phyloP scores from a whole-genome alignment of 371 early-diverging fungal genomes.

The Mucor ambiguus region DNA sequence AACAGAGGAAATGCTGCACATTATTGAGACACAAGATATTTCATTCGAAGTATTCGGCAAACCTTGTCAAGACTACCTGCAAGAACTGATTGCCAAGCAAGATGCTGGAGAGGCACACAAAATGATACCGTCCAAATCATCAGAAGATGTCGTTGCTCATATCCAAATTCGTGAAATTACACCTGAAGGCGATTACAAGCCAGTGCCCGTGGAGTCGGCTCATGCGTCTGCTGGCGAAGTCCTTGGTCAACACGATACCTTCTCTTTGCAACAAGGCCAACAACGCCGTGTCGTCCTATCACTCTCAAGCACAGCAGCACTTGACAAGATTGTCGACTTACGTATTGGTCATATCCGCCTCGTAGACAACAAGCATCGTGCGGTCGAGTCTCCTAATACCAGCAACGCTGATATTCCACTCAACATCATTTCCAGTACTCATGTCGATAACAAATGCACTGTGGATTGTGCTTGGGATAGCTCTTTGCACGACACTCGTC shows the following conservation, averaged over 20 bases:
- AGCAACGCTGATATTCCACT: constrained; percentile 34
- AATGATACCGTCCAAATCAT: constrained; percentile 40
- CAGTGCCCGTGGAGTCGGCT: constrained; percentile 43
- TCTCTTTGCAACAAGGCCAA: constrained; percentile 77
- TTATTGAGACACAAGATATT: constrained; percentile 46
- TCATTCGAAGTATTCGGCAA: constrained; percentile 68
- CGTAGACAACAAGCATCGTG: constrained; percentile 66
- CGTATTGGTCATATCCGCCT: constrained; percentile 66
- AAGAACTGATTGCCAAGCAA: constrained; percentile 46
- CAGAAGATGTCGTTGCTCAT: constrained; percentile 57
- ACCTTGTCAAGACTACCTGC: constrained; percentile 39
- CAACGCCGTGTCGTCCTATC: constrained; percentile 74
- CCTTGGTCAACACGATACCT: constrained; percentile 25
- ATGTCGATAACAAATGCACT: constrained; percentile 42
- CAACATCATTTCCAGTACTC: constrained; percentile 41
- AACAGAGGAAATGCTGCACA: constrained; percentile 48
- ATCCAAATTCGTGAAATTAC: constrained; percentile 70
- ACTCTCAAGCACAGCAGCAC: constrained; percentile 57
- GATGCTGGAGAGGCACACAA: constrained; percentile 62
- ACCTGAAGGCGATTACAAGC: constrained; percentile 68
- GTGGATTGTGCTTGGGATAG: constrained; percentile 82
- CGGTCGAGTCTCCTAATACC: constrained; percentile 53
- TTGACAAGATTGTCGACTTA: constrained; percentile 49
- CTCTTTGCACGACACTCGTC: constrained; percentile 72
- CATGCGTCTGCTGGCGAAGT: not conserved